Base-by-base conservation (phyloP, 176 grass and related monocot species). In the Urochloa ruziziensis region DNA sequence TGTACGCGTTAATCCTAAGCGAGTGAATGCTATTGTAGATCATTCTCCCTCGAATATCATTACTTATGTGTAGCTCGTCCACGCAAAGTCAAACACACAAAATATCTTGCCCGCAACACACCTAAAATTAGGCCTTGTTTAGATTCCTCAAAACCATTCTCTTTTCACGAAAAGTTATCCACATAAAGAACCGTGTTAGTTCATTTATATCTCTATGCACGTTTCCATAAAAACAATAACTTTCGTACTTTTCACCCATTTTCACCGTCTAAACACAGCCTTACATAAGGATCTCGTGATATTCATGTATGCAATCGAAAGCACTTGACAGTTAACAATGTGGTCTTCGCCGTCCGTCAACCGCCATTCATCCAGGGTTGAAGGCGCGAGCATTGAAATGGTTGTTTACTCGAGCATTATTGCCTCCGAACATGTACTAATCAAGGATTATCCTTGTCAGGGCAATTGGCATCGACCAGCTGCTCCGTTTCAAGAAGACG, bases 341-440 rank as follows among this genome's bases (percentile, higher is more conserved):
- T 3, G 7, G 75, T 52, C 12, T 62, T 21, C 34, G 65, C 33
- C 66, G 42, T 86, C 30, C 25, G 33, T 79, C 30, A 62, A 79
- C 84, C 53, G 25, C 54, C n/a, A 71, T 72, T 79, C 23, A 52
- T 52, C 10, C 5, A 30, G 30, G 23, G 15, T 2, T 14, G 73
- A 84, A 58, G 49, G 10, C 2, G 23, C 24, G 57, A 10, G 10
- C 10, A 49, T 28, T 29, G 7, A 48, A 62, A 62, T 27, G 6
- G 9, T 71, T 70, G 65, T 78, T 85, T 37, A 62, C 65, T 51
- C 65, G 8, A 40, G 74, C 51, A 84, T 84, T 47, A 78, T 78
- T 61, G 52, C 34, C 39, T 40, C 67, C 49, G 14, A n/a, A 17
- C 63, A 69, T 58, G 62, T 47, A 36, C 62, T 64, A 16, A 35